Base-by-base conservation (phyloP, 1,284 basidiomycete species). In the Pseudozyma thailandica region DNA sequence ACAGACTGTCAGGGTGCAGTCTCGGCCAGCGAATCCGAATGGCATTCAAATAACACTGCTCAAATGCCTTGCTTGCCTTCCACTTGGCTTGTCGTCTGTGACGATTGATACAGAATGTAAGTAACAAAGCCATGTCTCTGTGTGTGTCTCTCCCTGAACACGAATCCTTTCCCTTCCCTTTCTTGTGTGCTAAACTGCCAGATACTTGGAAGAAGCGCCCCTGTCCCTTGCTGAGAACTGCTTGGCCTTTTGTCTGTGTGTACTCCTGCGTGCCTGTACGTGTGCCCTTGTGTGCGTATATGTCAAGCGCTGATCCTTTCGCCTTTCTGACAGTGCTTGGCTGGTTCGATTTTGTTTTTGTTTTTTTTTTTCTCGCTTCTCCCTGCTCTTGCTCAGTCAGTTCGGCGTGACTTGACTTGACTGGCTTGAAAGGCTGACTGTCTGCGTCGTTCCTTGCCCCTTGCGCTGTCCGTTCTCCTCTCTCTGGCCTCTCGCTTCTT, bases 1-100 rank as follows among this genome's bases (percentile, higher is more conserved):
- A 54, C 35, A 46, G 44, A 47, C 51, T 54, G 44, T 23, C 35
- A 42, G 41, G 30, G 41, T 51, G 50, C 49, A 16, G 4, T 23
- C 31, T 18, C 30, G 33, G 33, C 33, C 33, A 35, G 33, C 33
- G 15, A 35, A n/a, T 5, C 33, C 33, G 33, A 35, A 12, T 7
- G 33, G 7, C n/a, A 5, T 43, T 28, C 26, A 44, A 20, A 16
- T 9, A 3, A 43, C 42, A 43, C 42, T 43, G 23, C 6, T 43
- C 23, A 43, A 25, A 25, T 43, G 42, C 42, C 20, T n/a, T n/a
- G n/a, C n/a, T n/a, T n/a, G n/a, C n/a, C n/a, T n/a, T n/a, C n/a
- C n/a, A n/a, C n/a, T n/a, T n/a, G n/a, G n/a, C n/a, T n/a, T n/a
- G n/a, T n/a, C n/a, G n/a, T n/a, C n/a, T n/a, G n/a, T n/a, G n/a